These are phyloP conservation scores for Podospora sp. DNA, from an alignment of 495 filamentous ascomycete genomes.

Conservation along the genomic window DNA sequence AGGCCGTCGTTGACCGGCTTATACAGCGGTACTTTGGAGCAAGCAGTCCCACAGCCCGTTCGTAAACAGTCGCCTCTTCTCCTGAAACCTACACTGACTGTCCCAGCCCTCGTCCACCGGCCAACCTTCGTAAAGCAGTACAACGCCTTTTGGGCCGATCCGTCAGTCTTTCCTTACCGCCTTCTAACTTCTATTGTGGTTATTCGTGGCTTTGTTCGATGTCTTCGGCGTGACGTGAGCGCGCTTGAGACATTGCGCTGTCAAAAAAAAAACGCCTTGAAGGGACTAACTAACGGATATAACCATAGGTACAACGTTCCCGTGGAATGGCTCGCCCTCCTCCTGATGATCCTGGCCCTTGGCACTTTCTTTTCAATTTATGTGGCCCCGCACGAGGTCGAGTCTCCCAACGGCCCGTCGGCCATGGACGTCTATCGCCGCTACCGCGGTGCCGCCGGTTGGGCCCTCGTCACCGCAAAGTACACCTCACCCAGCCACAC, in stretches of 20 bases:
- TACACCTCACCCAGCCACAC: constrained; percentile 49
- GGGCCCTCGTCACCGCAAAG: constrained; percentile 47
- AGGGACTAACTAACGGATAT: no score
- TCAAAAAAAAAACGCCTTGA: no score
- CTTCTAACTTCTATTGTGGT: no score
- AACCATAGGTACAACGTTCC: constrained; percentile 32
- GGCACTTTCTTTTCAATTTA: constrained; percentile 45
- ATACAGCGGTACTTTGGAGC: constrained; percentile 55
- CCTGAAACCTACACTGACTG: neutral
- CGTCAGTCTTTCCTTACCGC: no score
- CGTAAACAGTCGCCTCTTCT: neutral
- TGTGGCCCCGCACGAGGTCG: constrained; percentile 43
- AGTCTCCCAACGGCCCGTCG: constrained; percentile 33
- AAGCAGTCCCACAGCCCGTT: constrained; percentile 47
- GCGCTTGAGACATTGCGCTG: no score
- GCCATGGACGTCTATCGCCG: constrained; percentile 42
- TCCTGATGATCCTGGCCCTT: constrained; percentile 47
- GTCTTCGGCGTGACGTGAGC: no score
- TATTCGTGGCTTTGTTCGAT: no score
- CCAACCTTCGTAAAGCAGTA: constrained; percentile 54
- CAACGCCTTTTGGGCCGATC: constrained; percentile 50
- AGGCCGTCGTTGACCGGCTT: constrained; percentile 43
- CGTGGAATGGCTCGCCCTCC: constrained; percentile 49
- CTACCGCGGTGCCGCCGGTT: constrained; percentile 41
- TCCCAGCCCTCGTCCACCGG: constrained; percentile 45